phyloP scores from a whole-genome alignment of 2,329 filamentous ascomycete genomes.

The Colletotrichum brevisporum region DNA sequence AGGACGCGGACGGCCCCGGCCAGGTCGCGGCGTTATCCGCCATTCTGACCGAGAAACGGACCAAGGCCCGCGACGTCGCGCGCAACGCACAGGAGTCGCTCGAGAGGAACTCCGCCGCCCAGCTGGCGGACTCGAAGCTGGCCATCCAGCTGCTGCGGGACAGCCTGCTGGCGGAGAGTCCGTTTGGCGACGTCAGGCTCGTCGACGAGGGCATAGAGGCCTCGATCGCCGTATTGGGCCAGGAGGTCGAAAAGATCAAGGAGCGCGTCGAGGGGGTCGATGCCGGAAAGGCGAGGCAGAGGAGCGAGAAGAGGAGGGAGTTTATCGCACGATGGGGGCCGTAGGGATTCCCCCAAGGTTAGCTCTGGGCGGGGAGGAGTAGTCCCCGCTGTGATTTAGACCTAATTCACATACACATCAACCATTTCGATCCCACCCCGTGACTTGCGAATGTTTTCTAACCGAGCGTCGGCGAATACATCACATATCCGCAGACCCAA shows the following conservation, averaged over 20 bases:
- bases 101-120: constrained; percentile 58
- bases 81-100: constrained; percentile 64
- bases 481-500: neutral
- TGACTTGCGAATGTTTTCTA: too few relatives aligned
- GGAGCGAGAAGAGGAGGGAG: constrained; percentile 64
- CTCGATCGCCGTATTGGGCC: constrained; percentile 61
- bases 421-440: too few relatives aligned
- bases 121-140: constrained; percentile 62
- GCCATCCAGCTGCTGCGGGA: constrained; percentile 66
- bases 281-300: constrained; percentile 52
- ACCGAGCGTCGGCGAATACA: too few relatives aligned
- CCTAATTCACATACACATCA: too few relatives aligned
- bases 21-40: constrained; percentile 52
- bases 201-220: constrained; percentile 67
- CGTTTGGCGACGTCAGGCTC: constrained; percentile 61
- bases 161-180: constrained; percentile 67
- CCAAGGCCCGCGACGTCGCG: constrained; percentile 60
- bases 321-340: constrained; percentile 60
- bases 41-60: constrained; percentile 55
- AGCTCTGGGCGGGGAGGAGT: too few relatives aligned
- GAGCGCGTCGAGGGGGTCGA: constrained; percentile 56
- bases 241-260: constrained; percentile 59
- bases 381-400: too few relatives aligned
- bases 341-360: neutral
- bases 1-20: constrained; percentile 46